These are phyloP conservation scores for Skeletonema potamos DNA, from an alignment of 108 stramenopile genomes.

Conservation along the genomic window DNA sequence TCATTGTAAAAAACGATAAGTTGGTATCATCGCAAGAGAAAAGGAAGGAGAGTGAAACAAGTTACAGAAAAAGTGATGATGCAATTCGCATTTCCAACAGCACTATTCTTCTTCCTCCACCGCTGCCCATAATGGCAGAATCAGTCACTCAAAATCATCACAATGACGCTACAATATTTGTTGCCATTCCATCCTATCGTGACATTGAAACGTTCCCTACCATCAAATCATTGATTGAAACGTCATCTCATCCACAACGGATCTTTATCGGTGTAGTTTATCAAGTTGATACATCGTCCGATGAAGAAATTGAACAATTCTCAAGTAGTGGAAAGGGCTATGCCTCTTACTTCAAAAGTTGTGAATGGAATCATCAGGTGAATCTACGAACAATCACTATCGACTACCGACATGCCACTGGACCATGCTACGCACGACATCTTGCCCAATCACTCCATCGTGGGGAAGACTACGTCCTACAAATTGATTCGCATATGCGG, in stretches of 20 bases:
- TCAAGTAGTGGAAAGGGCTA: neutral
- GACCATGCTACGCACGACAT: slow-evolving; percentile 86
- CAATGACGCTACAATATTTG: slow-evolving; percentile 65
- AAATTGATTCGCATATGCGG: slow-evolving; percentile 93
- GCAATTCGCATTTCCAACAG: neutral
- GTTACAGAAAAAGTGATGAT: neutral
- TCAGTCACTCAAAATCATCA: neutral
- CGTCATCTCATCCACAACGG: slow-evolving; percentile 58
- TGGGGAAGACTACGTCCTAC: slow-evolving; percentile 86
- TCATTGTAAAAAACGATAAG: neutral
- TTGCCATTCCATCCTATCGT: slow-evolving; percentile 82
- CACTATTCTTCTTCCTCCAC: slow-evolving; percentile 6
- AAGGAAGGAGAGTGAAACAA: neutral
- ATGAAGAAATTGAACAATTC: slow-evolving; percentile 21
- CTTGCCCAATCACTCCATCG: slow-evolving; percentile 73
- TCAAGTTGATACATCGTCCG: slow-evolving; percentile 52
- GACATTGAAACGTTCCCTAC: slow-evolving; percentile 81
- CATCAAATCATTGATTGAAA: slow-evolving; percentile 60
- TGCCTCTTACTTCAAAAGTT: neutral
- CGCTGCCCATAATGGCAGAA: neutral
- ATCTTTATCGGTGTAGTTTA: slow-evolving; percentile 72
- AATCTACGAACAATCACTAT: slow-evolving; percentile 50
- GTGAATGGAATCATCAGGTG: slow-evolving; percentile 9
- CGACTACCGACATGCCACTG: slow-evolving; percentile 53
- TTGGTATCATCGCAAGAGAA: neutral